phyloP scores from a whole-genome alignment of 345 rosid genomes.

The Brassica rapa region DNA sequence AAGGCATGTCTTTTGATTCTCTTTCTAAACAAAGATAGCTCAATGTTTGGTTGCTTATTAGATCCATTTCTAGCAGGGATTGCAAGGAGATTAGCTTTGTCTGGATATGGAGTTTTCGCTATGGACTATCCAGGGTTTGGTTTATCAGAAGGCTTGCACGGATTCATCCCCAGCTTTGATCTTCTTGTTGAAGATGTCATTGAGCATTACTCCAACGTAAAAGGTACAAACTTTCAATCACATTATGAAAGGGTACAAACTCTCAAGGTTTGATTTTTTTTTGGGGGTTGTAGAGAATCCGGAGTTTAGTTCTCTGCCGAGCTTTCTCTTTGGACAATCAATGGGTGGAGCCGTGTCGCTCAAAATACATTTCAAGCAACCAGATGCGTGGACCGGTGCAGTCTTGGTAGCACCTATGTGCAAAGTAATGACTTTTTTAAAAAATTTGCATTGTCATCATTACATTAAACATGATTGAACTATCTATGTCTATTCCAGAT shows the following conservation, averaged over 20 bases:
- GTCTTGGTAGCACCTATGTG: conserved; percentile 96
- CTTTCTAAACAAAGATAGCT: no score
- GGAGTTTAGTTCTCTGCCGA: conserved; percentile 54
- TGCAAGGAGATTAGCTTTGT: conserved; percentile 80
- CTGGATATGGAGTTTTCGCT: conserved; percentile 86
- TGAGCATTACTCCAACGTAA: conserved; percentile 75
- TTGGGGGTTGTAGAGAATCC: conserved; percentile 54
- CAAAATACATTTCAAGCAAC: conserved; percentile 85
- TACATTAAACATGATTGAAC: conserved; percentile 11
- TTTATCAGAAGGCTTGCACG: conserved; percentile 88
- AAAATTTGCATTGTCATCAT: no score
- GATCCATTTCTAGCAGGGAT: conserved; percentile 54
- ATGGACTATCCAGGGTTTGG: conserved; percentile 98
- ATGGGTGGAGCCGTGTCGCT: conserved; percentile 97
- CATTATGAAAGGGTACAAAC: conserved; percentile 46
- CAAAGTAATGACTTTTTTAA: conserved; percentile 50
- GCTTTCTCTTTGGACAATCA: conserved; percentile 90
- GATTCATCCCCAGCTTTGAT: conserved; percentile 81
- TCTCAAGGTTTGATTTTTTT: neutral
- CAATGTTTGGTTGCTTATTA: conserved; percentile 21
- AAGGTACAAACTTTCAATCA: conserved; percentile 75
- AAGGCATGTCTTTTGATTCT: conserved; percentile 58
- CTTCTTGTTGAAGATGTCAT: conserved; percentile 76
- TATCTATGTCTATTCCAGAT: conserved; percentile 48
- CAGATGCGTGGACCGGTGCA: conserved; percentile 83